Percentiles rank a stretch among this genome's conserved stretches.
Conservation (phyloP, 352 stramenopile species). For the Globisporangium middletonii region DNA sequence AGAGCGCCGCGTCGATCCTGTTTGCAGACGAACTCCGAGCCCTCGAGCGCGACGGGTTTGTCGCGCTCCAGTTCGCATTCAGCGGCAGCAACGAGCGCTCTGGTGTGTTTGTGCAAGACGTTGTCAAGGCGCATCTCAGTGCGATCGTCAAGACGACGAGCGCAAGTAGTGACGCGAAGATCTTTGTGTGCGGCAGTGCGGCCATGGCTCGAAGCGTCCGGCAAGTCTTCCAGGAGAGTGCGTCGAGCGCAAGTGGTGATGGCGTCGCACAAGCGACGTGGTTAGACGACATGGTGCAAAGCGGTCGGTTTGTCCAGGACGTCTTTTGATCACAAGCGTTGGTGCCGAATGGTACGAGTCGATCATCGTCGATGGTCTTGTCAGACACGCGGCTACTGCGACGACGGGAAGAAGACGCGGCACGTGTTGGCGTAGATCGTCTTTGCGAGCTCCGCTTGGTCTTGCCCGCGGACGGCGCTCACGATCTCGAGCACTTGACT, state of each 20-base stretch:
- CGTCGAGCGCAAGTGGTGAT: neutral
- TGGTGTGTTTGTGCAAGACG: slow-evolving; percentile 20
- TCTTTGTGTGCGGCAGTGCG: slow-evolving; percentile 11
- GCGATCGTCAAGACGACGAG: slow-evolving; percentile 3
- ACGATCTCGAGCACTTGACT: slow-evolving; percentile 86
- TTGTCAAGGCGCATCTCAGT: slow-evolving; percentile 15
- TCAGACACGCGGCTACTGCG: neutral
- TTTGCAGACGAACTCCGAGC: slow-evolving; percentile 28
- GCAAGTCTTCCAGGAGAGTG: slow-evolving; percentile 1
- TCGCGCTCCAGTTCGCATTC: slow-evolving; percentile 24
- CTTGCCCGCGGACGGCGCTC: slow-evolving; percentile 53
- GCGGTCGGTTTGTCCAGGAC: slow-evolving; percentile 5
- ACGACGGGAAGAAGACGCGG: slow-evolving; percentile 60
- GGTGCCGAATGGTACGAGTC: too few species aligned
- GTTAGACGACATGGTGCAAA: slow-evolving; percentile 7
- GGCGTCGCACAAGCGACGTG: neutral
- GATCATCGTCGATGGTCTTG: neutral
- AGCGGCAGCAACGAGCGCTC: slow-evolving; percentile 6
- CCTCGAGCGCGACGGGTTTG: slow-evolving; percentile 23
- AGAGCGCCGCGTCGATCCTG: slow-evolving; percentile 20
- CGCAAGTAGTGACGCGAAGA: neutral
- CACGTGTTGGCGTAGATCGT: slow-evolving; percentile 53
- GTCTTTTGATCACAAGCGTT: neutral
- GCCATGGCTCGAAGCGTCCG: slow-evolving; percentile 7
- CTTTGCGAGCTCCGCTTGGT: slow-evolving; percentile 35